Percentiles rank a stretch among this genome's conserved stretches.
phyloP scores from a whole-genome alignment of 2,329 filamentous ascomycete species.

The Diaporthe vexans region DNA sequence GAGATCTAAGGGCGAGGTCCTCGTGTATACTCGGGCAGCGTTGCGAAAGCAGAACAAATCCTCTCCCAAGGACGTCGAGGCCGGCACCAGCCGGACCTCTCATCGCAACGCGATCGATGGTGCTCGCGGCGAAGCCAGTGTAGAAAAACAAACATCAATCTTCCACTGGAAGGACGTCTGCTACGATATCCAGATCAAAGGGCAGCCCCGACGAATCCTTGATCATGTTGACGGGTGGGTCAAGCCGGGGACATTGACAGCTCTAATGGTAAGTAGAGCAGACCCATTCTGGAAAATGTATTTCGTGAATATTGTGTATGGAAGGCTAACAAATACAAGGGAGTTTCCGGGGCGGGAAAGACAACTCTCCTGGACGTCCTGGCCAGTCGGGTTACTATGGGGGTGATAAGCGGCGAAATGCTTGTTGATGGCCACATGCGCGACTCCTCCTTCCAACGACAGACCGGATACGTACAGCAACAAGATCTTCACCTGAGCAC shows the following conservation, averaged over 20 bases:
- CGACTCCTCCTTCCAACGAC: not conserved
- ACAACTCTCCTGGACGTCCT: not conserved
- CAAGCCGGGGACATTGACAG: not conserved
- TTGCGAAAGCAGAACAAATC: conserved; percentile 64
- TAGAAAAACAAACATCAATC: not conserved
- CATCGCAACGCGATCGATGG: too few species aligned
- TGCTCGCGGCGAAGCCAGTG: conserved; percentile 41
- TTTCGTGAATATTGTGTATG: too few species aligned
- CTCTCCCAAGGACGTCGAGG: too few species aligned
- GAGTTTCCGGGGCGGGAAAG: not conserved
- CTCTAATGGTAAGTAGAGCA: not conserved
- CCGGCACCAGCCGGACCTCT: too few species aligned
- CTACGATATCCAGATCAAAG: not conserved
- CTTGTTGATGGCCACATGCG: conserved; percentile 50
- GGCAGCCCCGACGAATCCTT: not conserved
- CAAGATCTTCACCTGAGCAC: not conserved
- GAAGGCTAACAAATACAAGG: conserved; percentile 61
- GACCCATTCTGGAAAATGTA: not conserved
- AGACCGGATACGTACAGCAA: not conserved
- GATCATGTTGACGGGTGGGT: not conserved
- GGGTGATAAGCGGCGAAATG: not conserved
- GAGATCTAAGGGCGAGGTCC: conserved; percentile 82
- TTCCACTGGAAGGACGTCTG: not conserved
- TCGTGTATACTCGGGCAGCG: conserved; percentile 75
- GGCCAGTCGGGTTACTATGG: not conserved